Base-by-base conservation (phyloP, 2,329 filamentous ascomycete species). In the Ophiobolus disseminans region DNA sequence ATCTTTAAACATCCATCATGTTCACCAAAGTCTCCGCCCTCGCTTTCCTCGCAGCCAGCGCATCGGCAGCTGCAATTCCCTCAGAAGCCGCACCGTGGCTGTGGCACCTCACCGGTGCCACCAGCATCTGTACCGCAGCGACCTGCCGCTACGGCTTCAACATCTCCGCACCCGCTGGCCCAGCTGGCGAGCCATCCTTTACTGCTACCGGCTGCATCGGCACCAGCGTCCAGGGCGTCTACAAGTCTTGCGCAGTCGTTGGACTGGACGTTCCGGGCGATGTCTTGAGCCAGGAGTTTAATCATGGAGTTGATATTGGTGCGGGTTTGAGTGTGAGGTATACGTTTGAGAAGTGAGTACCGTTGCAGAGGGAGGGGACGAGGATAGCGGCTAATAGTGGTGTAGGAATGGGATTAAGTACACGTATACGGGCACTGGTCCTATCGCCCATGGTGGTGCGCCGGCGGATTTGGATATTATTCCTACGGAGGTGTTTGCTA, bases 111-210 rank as follows among this genome's bases (percentile, higher is more conserved):
- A 40, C 45, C 10, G 35, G 39, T 35, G 60, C 57, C 48, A 56
- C 49, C 28, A 62, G 55, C 37, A 51, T 47, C 31, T 64, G 60
- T 46, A 58, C 44, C 21, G 57, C 59, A 22, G 54, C 60, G 14
- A 57, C 54, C 2, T 65, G 62, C 40, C 46, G 52, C 37, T 64
- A 63, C 44, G 48, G 36, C 31, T 58, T 63, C 31, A 56, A 51
- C 31, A 48, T 64, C 3, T 48, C 57, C 13, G 53, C 48, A 0
- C 39, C 53, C 2, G 11, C 23, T 2, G 60, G 62, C 5, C 57
- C 53, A 3, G 32, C 31, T 10, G 44, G 37, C 8, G 46, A 62
- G 25, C 55, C 60, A 7, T 20, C 55, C 9, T 63, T 63, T 25
- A 30, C 51, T 14, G 58, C 58, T 0, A 47, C 28, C 1, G 49